Base-by-base conservation (phyloP, 176 grass and related monocot genomes). In the Oryza punctata region DNA sequence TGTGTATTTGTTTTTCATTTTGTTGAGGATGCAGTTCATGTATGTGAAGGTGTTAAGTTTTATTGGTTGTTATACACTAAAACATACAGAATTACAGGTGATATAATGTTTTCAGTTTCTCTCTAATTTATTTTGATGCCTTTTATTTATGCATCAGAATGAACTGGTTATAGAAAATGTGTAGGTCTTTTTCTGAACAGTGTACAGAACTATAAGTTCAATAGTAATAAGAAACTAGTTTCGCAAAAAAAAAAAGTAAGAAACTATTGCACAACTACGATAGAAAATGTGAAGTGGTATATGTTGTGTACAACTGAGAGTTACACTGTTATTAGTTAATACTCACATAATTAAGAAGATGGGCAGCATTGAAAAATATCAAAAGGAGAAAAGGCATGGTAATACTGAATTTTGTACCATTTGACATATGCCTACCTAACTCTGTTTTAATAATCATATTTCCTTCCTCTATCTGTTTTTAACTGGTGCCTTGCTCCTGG, bases 41-140 rank as follows among this genome's bases (percentile, higher is more conserved):
- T 16, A 52, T 69, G 45, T 80, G 10, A 49, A 78, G 23, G 52
- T 79, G 41, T 79, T 79, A 10, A 2, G 26, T 28, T 66, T 46
- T 69, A 69, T 24, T 4, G 18, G 19, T 52, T 80, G 78, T 8
- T 68, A 23, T 50, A 52, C 64, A 13, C 78, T 35, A 29, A 44
- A 41, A 21, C 35, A 76, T 25, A 38, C 21, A 78, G 14, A 8
- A 18, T 21, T 50, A n/a, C 24, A 44, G 21, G 10, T 24, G 38
- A 21, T 69, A 66, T 23, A 19, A 13, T 38, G 21, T 70, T 70
- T 59, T 6, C 5, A 35, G 33, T 33, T 15, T 57, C 26, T 54
- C 6, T 32, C 10, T 41, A 2, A 21, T 47, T 57, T 21, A 21
- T 29, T 15, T 74, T 30, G 14, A 54, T 44, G 70, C 4, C n/a